phyloP scores from a whole-genome alignment of 2,329 filamentous ascomycete species.

The Clonostachys byssicola region DNA sequence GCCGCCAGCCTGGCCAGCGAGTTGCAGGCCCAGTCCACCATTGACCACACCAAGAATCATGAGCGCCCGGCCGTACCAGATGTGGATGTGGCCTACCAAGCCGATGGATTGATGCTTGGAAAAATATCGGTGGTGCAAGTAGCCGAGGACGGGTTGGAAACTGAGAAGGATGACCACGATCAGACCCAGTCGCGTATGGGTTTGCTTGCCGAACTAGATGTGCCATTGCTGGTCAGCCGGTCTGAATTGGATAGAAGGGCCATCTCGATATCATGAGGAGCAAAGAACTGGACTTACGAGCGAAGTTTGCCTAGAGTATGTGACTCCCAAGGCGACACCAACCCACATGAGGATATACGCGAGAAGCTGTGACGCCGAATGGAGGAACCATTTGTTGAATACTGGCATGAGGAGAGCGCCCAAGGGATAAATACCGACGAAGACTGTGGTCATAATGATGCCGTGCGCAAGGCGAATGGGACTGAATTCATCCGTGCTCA shows the following conservation, averaged over 20 bases:
- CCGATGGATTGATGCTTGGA: slow-evolving; percentile 40
- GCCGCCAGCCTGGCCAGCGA: slow-evolving; percentile 31
- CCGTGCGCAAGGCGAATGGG: slow-evolving; percentile 44
- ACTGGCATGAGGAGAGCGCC: slow-evolving; percentile 58
- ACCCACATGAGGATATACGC: slow-evolving; percentile 54
- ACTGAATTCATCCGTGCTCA: slow-evolving; percentile 4
- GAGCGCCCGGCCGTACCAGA: slow-evolving; percentile 59
- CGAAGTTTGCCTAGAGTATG: slow-evolving; percentile 21
- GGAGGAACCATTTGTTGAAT: slow-evolving; percentile 51
- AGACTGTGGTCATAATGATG: slow-evolving; percentile 56
- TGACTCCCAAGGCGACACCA: slow-evolving; percentile 54
- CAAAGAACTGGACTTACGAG: no score
- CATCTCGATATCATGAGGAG: no score
- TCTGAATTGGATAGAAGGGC: no score
- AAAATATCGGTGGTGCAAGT: slow-evolving; percentile 52
- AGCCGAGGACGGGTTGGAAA: slow-evolving; percentile 55
- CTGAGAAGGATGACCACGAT: slow-evolving; percentile 48
- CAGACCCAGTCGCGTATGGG: slow-evolving; percentile 53
- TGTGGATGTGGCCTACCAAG: slow-evolving; percentile 49
- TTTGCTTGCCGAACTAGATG: slow-evolving; percentile 42
- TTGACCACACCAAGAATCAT: slow-evolving; percentile 60
- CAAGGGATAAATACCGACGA: slow-evolving; percentile 55
- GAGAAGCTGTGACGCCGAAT: slow-evolving; percentile 50
- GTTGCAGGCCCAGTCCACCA: slow-evolving; percentile 55
- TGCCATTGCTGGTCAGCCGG: no score